A percentile compares a stretch with the other conserved stretches of the same genome.
Conservation (phyloP, 148 eudicot genomes). For the Rhododendron williamsianum region DNA sequence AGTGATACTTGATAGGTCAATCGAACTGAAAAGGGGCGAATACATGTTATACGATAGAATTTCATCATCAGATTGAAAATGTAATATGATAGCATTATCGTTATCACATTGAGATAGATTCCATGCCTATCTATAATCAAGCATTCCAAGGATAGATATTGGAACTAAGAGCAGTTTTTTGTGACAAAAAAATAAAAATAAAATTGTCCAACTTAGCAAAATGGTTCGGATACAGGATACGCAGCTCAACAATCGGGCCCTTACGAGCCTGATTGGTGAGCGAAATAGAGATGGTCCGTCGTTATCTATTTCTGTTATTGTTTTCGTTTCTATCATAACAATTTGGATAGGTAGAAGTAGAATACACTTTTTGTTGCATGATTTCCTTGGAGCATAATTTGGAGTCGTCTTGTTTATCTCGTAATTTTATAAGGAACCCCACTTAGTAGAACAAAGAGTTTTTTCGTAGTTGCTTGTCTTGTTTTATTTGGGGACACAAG, state of each 20-base stretch:
- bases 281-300: no score
- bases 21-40: slow-evolving; percentile 41
- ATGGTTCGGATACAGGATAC: slow-evolving; percentile 83
- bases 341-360: background rate
- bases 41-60: background rate
- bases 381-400: background rate
- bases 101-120: no score
- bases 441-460: background rate
- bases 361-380: background rate
- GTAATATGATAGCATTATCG: background rate
- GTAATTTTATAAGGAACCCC: background rate
- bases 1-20: slow-evolving; percentile 71
- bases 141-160: background rate
- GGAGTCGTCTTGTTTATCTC: background rate
- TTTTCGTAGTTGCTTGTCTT: background rate
- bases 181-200: no score
- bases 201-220: background rate
- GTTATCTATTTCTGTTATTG: background rate
- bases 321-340: background rate
- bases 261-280: no score
- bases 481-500: background rate
- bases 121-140: background rate
- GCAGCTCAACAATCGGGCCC: slow-evolving; percentile 33
- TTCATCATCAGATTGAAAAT: background rate
- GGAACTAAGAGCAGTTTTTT: background rate